These are phyloP conservation scores for Umbelopsis ramanniana DNA, from an alignment of 192 early-diverging fungal genomes.

Conservation along the genomic window DNA sequence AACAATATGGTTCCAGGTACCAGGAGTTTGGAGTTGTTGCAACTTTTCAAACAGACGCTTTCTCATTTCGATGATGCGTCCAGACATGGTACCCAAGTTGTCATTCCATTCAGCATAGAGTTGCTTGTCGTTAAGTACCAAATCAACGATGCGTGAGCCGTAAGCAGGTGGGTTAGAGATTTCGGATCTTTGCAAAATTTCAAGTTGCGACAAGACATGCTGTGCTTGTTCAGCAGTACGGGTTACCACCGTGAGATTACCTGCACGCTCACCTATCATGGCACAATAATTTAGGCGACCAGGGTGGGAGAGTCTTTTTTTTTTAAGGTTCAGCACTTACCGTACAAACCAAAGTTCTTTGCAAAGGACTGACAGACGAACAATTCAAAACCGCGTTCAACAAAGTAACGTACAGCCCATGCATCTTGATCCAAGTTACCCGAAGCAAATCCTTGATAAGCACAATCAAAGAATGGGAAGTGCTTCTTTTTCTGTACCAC, in stretches of 20 bases:
- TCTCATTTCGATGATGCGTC: slow-evolving; percentile 92
- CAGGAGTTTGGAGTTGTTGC: slow-evolving; percentile 78
- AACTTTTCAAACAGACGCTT: slow-evolving; percentile 67
- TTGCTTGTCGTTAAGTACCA: slow-evolving; percentile 81
- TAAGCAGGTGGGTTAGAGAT: slow-evolving; percentile 92
- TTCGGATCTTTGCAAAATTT: slow-evolving; percentile 79
- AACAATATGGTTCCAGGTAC: slow-evolving; percentile 94
- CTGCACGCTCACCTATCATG: slow-evolving; percentile 78
- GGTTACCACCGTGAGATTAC: slow-evolving; percentile 82
- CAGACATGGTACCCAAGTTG: slow-evolving; percentile 81
- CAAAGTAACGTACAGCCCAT: slow-evolving; percentile 92
- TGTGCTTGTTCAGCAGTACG: slow-evolving; percentile 52
- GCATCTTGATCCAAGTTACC: slow-evolving; percentile 93
- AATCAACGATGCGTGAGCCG: slow-evolving; percentile 85
- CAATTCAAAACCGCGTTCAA: slow-evolving; percentile 87
- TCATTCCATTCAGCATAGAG: slow-evolving; percentile 84
- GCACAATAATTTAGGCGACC: not conserved
- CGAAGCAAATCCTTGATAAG: slow-evolving; percentile 98
- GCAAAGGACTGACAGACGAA: slow-evolving; percentile 92
- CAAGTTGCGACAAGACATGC: slow-evolving; percentile 80
- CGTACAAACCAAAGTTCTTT: slow-evolving; percentile 99
- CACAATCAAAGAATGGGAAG: slow-evolving; percentile 98
- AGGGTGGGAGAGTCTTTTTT: not conserved
- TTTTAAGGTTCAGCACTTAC: slow-evolving; percentile 36
- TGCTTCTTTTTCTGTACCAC: slow-evolving; percentile 69